Conservation (phyloP, 2,329 filamentous ascomycete species). For the Aurifilum marmelostoma region DNA sequence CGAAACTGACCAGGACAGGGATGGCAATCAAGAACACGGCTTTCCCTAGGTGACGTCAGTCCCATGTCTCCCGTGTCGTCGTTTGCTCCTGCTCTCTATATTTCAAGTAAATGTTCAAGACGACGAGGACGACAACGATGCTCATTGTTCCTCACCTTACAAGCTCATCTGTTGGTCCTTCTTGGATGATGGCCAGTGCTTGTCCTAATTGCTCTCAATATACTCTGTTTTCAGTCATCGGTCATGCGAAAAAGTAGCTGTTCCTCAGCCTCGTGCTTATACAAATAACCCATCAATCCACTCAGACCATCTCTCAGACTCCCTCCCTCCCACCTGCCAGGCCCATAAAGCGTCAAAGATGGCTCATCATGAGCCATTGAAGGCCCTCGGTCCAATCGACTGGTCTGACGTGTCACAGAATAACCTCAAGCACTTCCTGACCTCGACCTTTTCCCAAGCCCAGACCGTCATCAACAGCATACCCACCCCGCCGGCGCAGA, state of each 20-base stretch:
- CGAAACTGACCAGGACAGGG: neutral
- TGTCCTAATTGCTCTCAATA: no score
- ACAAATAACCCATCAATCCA: neutral
- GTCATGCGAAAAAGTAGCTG: neutral
- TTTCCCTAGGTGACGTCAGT: neutral
- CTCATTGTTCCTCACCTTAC: neutral
- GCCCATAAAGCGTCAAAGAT: conserved; percentile 41
- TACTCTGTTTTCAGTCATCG: no score
- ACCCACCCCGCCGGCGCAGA: conserved; percentile 58
- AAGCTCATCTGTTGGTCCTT: neutral
- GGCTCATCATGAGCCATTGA: conserved; percentile 63
- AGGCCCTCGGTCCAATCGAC: conserved; percentile 57
- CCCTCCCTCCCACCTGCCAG: no score
- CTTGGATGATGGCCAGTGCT: neutral
- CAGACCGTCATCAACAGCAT: conserved; percentile 78
- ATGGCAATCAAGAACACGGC: neutral
- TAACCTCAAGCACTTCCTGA: conserved; percentile 57
- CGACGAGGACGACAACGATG: neutral
- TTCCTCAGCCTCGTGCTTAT: neutral
- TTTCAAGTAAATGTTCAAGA: neutral
- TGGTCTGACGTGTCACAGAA: conserved; percentile 52
- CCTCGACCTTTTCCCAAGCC: conserved; percentile 65
- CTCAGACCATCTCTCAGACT: no score
- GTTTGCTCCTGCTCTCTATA: neutral
- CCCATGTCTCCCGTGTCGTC: neutral